Evolutionary conservation across 768 basidiomycete genomes (phyloP).

Genomic region (Phanerochaete carnosa): DNA sequence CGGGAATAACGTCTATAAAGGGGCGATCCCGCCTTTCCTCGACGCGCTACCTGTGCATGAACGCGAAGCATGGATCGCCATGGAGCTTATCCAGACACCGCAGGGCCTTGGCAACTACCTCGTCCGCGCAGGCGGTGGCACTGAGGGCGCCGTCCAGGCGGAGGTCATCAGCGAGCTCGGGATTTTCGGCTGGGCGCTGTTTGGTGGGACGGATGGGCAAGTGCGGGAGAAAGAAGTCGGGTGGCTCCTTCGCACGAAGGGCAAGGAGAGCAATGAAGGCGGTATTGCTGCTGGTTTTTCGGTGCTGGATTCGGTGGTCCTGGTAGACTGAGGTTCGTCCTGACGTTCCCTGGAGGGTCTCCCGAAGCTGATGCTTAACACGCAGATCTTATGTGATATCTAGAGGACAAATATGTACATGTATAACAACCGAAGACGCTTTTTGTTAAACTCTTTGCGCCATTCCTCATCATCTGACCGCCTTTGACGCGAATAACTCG

Average conservation of each 20-base stretch:
- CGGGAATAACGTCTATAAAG: slow-evolving; percentile 92
- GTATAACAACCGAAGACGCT: background rate
- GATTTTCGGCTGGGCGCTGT: slow-evolving; percentile 86
- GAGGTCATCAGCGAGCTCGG: slow-evolving; percentile 90
- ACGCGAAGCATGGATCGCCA: slow-evolving; percentile 89
- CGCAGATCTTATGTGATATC: background rate
- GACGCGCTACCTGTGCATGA: slow-evolving; percentile 55
- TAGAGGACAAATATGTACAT: slow-evolving; percentile 3
- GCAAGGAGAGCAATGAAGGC: slow-evolving; percentile 87
- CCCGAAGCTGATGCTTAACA: background rate
- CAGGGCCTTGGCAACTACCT: slow-evolving; percentile 66
- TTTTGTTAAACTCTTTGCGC: background rate
- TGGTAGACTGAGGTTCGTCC: slow-evolving; percentile 28
- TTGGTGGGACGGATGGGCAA: slow-evolving; percentile 44
- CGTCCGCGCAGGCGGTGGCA: slow-evolving; percentile 58
- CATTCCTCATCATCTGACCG: background rate
- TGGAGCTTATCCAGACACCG: slow-evolving; percentile 88
- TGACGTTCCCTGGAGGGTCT: background rate
- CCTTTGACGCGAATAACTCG: background rate
- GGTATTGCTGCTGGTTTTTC: slow-evolving; percentile 62
- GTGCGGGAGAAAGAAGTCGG: slow-evolving; percentile 67
- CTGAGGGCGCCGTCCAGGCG: slow-evolving; percentile 44
- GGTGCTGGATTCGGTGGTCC: slow-evolving; percentile 39
- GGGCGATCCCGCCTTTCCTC: slow-evolving; percentile 75
- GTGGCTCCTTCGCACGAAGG: slow-evolving; percentile 87